A percentile compares a stretch with the other conserved stretches of the same genome.
Evolutionary conservation across 306 rosid genomes (phyloP).

Genomic region (Abrus precatorius): DNA sequence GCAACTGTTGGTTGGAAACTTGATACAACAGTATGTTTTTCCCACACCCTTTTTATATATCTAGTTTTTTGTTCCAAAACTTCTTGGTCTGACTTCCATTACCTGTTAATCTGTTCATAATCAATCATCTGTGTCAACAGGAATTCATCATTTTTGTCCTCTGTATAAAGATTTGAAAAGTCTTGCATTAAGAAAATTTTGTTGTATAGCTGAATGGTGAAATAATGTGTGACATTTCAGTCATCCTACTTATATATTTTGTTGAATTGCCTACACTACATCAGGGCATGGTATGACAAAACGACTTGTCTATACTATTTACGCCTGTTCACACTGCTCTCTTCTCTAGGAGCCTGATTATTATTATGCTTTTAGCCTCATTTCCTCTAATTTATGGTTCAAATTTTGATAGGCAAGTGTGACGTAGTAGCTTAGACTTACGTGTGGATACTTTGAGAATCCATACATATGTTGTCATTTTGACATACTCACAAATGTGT

Average conservation of each 20-base stretch:
- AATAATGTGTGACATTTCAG: slow-evolving; percentile 22
- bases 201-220: slow-evolving; percentile 18
- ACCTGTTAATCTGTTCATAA: neutral
- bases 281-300: slow-evolving; percentile 12
- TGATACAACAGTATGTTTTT: slow-evolving; percentile 78
- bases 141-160: slow-evolving; percentile 23
- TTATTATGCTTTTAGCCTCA: slow-evolving; percentile 28
- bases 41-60: slow-evolving; percentile 8
- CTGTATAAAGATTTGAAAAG: slow-evolving; percentile 24
- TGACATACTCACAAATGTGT: slow-evolving; percentile 39
- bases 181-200: slow-evolving; percentile 1
- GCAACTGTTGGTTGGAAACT: slow-evolving; percentile 95
- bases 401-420: slow-evolving; percentile 26
- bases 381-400: slow-evolving; percentile 31
- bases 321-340: slow-evolving; percentile 18
- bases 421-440: neutral
- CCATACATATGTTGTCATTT: slow-evolving; percentile 32
- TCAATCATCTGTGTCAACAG: neutral
- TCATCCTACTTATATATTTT: slow-evolving; percentile 8
- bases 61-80: slow-evolving; percentile 23
- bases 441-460: slow-evolving; percentile 18
- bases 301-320: slow-evolving; percentile 24
- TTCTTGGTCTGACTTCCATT: slow-evolving; percentile 31
- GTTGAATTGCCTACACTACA: slow-evolving; percentile 14
- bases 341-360: neutral